These are phyloP conservation scores for Cercospora berteroae DNA, from an alignment of 2,329 filamentous ascomycete species.

Conservation along the genomic window DNA sequence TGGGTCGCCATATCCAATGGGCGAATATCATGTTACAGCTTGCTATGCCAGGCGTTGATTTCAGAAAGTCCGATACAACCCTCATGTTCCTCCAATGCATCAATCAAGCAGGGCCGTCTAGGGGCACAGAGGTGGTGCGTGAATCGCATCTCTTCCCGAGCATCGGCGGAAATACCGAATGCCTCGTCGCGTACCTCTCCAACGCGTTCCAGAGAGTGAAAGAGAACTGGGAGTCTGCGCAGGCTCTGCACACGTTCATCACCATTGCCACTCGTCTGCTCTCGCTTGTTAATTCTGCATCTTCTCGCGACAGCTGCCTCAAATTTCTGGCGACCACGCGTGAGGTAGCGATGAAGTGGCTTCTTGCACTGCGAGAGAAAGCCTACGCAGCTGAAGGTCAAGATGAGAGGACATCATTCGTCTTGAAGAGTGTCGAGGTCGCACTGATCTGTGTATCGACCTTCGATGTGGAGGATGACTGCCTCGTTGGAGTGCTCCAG, in stretches of 20 bases:
- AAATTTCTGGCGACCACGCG: conserved; percentile 44
- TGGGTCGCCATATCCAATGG: conserved; percentile 51
- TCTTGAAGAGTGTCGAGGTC: conserved; percentile 49
- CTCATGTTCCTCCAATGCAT: conserved; percentile 53
- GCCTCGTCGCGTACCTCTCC: conserved; percentile 17
- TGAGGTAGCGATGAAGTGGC: conserved; percentile 52
- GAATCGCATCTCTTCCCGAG: conserved; percentile 51
- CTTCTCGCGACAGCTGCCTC: conserved; percentile 3
- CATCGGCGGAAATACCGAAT: conserved; percentile 37
- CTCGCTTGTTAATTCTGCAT: conserved; percentile 19
- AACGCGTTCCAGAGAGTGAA: conserved; percentile 24
- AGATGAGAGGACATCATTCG: conserved; percentile 30
- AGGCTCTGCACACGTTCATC: conserved; percentile 26
- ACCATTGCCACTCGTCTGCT: conserved; percentile 28
- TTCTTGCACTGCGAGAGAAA: conserved; percentile 48
- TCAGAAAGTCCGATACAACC: conserved; percentile 54
- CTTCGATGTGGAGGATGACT: conserved; percentile 37
- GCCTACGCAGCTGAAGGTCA: conserved; percentile 42
- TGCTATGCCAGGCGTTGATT: conserved; percentile 57
- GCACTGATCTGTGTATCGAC: conserved; percentile 57
- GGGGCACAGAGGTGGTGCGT: conserved; percentile 38
- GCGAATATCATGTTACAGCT: conserved; percentile 51
- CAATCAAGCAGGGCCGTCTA: conserved; percentile 51
- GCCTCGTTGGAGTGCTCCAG: conserved; percentile 16
- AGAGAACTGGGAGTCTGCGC: conserved; percentile 33